Conservation (phyloP, 805 yeast species). For the Pichia eremophila region DNA sequence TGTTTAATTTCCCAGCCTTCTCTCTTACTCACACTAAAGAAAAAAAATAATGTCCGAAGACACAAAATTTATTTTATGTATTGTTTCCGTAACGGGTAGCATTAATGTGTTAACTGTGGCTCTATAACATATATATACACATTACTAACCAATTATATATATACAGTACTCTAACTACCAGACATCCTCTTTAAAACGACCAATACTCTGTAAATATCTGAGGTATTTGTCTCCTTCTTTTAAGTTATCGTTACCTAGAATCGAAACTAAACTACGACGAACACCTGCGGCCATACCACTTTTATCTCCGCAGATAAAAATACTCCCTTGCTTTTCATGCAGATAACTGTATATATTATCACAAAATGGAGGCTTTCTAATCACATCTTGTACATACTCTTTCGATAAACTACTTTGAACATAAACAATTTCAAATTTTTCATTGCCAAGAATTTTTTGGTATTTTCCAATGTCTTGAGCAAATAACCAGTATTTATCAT, state of each 20-base stretch:
- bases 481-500: not conserved
- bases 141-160: too few species aligned
- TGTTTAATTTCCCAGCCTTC: too few species aligned
- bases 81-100: too few species aligned
- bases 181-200: constrained; percentile 90
- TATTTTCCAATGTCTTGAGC: constrained; percentile 43
- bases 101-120: too few species aligned
- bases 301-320: constrained; percentile 95
- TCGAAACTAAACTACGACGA: constrained; percentile 49
- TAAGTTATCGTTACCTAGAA: constrained; percentile 44
- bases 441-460: constrained; percentile 35
- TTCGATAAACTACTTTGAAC: constrained; percentile 22
- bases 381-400: constrained; percentile 76
- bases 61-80: too few species aligned
- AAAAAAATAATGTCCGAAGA: too few species aligned
- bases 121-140: too few species aligned
- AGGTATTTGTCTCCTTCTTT: constrained; percentile 62
- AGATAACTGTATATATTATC: constrained; percentile 41
- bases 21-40: too few species aligned
- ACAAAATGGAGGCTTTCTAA: constrained; percentile 28
- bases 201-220: constrained; percentile 65
- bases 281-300: constrained; percentile 87
- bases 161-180: constrained; percentile 48
- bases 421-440: constrained; percentile 49
- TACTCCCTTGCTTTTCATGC: constrained; percentile 52